Evolutionary conservation across 1,139 yeast genomes (phyloP).

Genomic region (Hemisphaericaspora subhashii): DNA sequence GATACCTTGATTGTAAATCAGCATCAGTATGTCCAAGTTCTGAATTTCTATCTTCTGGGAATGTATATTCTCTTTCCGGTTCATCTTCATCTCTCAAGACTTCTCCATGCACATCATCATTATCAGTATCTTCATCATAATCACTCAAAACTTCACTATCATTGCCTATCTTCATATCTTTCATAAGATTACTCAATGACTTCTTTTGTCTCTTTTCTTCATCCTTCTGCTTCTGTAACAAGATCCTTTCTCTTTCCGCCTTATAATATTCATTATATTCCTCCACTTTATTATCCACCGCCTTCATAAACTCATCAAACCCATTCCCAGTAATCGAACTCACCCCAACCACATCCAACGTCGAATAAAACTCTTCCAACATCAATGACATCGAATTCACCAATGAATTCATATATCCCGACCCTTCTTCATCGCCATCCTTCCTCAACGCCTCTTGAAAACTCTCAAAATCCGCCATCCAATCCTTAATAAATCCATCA

Average conservation of each 20-base stretch:
- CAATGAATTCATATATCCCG: constrained; percentile 93
- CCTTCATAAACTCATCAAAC: constrained; percentile 80
- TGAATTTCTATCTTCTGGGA: constrained; percentile 68
- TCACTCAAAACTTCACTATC: constrained; percentile 74
- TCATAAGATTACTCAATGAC: constrained; percentile 71
- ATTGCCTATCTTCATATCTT: constrained; percentile 70
- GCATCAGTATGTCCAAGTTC: constrained; percentile 54
- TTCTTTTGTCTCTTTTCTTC: constrained; percentile 73
- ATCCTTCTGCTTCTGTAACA: constrained; percentile 73
- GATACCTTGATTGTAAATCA: constrained; percentile 68
- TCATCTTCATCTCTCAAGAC: constrained; percentile 66
- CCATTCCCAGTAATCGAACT: constrained; percentile 94
- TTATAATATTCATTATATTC: constrained; percentile 84
- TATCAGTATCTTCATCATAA: constrained; percentile 51
- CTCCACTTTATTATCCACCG: constrained; percentile 82
- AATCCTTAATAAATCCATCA: constrained; percentile 85
- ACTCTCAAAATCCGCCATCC: constrained; percentile 97
- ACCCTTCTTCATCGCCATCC: constrained; percentile 72
- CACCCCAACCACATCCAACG: constrained; percentile 87
- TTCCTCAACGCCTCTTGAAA: constrained; percentile 77
- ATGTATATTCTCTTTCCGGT: constrained; percentile 69
- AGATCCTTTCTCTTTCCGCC: constrained; percentile 80
- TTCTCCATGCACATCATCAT: constrained; percentile 61
- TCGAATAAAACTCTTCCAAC: constrained; percentile 95
- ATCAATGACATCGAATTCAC: constrained; percentile 94